Evolutionary conservation across 2,329 filamentous ascomycete genomes (phyloP).

Genomic region (Paraconiothyrium brasiliense): DNA sequence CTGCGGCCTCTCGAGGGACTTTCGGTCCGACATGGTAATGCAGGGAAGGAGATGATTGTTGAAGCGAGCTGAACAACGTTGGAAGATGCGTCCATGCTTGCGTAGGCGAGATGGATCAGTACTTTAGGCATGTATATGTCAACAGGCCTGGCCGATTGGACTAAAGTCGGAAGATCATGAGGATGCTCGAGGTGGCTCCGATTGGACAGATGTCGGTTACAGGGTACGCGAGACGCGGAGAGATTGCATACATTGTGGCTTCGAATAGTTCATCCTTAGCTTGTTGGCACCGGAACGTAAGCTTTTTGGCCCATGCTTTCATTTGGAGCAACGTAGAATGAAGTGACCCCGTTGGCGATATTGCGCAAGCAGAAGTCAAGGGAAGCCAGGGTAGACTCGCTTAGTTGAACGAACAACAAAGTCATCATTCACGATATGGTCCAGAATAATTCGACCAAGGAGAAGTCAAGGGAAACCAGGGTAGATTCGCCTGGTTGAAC

Average conservation of each 20-base stretch:
- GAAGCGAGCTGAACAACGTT: neutral
- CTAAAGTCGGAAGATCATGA: neutral
- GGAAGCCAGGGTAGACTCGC: neutral
- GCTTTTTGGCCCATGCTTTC: neutral
- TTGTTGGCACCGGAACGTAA: neutral
- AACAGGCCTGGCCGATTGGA: constrained; percentile 1
- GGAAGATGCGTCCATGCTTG: neutral
- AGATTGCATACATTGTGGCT: neutral
- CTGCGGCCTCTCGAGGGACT: neutral
- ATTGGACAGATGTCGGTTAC: constrained; percentile 3
- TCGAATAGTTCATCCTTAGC: neutral
- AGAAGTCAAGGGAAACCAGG: too few relatives aligned
- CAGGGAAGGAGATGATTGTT: neutral
- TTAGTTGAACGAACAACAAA: too few relatives aligned
- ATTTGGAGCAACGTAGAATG: neutral
- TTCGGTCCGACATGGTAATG: constrained; percentile 6
- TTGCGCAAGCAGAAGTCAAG: neutral
- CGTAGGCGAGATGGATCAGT: neutral
- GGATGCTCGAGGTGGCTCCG: neutral
- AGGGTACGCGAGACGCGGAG: neutral
- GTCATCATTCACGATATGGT: neutral
- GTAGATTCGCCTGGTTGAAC: neutral
- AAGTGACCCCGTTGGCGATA: neutral
- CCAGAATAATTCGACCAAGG: neutral
- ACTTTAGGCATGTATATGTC: neutral